phyloP scores from a whole-genome alignment of 1,284 basidiomycete genomes.

The Microbotryum violaceum region DNA sequence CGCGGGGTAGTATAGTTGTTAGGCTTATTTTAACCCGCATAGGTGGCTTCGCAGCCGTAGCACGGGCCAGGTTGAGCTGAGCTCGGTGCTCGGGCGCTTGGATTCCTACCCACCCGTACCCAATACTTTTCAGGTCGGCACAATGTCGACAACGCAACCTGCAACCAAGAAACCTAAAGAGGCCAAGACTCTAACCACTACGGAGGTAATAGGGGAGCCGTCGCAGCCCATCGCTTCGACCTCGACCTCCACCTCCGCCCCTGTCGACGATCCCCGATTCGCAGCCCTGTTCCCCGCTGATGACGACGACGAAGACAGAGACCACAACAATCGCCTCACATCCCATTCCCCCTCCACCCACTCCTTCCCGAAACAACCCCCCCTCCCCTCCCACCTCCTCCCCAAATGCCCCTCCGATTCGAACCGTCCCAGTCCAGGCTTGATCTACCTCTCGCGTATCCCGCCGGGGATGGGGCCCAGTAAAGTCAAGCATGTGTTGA shows the following conservation, averaged over 20 bases:
- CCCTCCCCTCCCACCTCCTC: constrained; percentile 26
- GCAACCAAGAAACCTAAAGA: no score
- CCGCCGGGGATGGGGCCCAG: constrained; percentile 98
- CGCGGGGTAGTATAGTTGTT: no score
- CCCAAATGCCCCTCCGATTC: constrained; percentile 9
- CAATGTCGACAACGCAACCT: no score
- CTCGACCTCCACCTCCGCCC: neutral
- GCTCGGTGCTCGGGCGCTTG: no score
- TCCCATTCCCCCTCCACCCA: constrained; percentile 3
- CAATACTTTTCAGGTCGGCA: no score
- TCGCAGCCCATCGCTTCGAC: no score
- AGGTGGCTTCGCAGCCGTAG: no score
- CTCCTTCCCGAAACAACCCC: constrained; percentile 12
- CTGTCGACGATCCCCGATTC: constrained; percentile 12
- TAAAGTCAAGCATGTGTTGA: constrained; percentile 81
- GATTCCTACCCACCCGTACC: no score
- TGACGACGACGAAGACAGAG: constrained; percentile 5
- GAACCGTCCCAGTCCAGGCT: constrained; percentile 49
- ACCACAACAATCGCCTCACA: neutral
- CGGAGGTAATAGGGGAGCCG: no score
- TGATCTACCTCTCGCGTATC: constrained; percentile 91
- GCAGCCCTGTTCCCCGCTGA: constrained; percentile 8
- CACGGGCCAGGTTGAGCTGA: no score
- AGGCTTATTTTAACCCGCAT: no score
- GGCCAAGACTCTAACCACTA: no score